Evolutionary conservation across 345 rosid species (phyloP).

Genomic region (Odontarrhena argentea): DNA sequence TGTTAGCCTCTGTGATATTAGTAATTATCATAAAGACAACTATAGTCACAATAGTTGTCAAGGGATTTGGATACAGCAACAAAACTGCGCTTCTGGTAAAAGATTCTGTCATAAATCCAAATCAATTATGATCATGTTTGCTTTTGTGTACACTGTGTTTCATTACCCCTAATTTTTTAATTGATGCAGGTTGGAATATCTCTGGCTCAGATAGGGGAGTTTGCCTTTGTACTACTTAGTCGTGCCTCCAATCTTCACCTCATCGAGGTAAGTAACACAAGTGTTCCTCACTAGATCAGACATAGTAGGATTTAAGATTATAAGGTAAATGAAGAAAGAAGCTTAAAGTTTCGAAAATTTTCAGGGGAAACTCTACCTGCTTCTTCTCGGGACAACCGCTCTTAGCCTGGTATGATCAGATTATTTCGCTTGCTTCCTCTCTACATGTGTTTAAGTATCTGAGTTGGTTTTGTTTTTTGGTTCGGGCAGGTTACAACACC

Average conservation of each 20-base stretch:
- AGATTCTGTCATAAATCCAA: constrained; percentile 21
- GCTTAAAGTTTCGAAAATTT: constrained; percentile 4
- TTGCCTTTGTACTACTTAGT: constrained; percentile 85
- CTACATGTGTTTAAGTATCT: constrained; percentile 14
- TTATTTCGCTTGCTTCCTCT: constrained; percentile 1
- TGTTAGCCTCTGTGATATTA: constrained; percentile 79
- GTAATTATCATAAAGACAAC: constrained; percentile 73
- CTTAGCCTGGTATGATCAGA: constrained; percentile 64
- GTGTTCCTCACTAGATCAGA: not conserved
- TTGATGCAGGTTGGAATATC: constrained; percentile 50
- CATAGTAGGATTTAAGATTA: not conserved
- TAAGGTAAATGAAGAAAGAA: constrained; percentile 19
- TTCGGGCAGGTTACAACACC: constrained; percentile 53
- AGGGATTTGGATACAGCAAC: constrained; percentile 87
- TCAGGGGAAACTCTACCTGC: constrained; percentile 76
- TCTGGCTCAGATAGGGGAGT: constrained; percentile 89
- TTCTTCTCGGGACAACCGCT: constrained; percentile 90
- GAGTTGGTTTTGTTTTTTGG: constrained; percentile 18
- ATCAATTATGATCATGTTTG: not conserved
- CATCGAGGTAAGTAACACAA: constrained; percentile 63
- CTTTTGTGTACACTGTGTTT: not conserved
- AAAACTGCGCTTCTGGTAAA: constrained; percentile 74
- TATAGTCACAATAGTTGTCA: constrained; percentile 65
- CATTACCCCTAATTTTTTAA: not conserved
- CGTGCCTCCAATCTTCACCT: constrained; percentile 92